Evolutionary conservation across 208 protist genomes (phyloP).

Genomic region (Willaertia magna): DNA sequence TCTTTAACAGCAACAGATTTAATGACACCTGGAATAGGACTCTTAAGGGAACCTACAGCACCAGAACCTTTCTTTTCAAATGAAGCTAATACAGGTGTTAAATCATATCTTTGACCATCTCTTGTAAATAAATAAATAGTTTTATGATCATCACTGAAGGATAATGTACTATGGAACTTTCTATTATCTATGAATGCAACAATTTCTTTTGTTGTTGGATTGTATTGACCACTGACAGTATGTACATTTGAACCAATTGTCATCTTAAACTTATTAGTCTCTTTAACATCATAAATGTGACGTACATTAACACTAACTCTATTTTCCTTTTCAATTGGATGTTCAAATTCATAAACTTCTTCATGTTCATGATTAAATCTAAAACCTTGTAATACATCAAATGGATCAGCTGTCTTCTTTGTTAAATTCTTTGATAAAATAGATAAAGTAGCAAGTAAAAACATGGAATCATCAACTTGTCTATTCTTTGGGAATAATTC

Average conservation of each 20-base stretch:
- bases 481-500: neutral
- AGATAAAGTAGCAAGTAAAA: neutral
- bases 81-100: neutral
- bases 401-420: neutral
- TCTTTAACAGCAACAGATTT: slow-evolving; percentile 54
- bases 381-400: neutral
- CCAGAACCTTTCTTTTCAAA: neutral
- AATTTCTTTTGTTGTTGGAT: neutral
- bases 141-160: neutral
- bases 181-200: neutral
- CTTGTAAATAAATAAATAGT: neutral
- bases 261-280: neutral
- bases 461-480: neutral
- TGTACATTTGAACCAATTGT: neutral
- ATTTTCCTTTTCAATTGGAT: neutral
- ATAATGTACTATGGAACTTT: neutral
- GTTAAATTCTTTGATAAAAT: neutral
- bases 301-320: neutral
- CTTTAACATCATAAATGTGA: neutral
- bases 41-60: slow-evolving; percentile 21
- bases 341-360: slow-evolving; percentile 10
- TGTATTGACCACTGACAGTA: neutral
- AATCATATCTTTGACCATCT: neutral
- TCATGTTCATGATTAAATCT: slow-evolving; percentile 13
- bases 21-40: slow-evolving; percentile 81